phyloP scores from a whole-genome alignment of 2,329 filamentous ascomycete species.

The Fusarium nygamai region DNA sequence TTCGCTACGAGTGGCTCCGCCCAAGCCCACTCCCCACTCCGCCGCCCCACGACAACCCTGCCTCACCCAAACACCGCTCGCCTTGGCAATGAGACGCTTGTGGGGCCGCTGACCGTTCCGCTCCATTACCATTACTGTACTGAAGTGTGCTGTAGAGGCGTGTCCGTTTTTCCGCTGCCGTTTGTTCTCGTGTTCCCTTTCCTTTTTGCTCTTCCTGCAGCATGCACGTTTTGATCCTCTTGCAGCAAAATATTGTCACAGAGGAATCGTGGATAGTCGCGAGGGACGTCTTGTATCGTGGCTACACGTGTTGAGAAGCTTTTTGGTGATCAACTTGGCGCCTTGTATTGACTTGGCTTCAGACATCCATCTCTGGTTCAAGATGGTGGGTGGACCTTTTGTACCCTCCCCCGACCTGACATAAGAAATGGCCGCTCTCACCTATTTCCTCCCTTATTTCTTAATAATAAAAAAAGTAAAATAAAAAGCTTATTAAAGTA shows the following conservation, averaged over 20 bases:
- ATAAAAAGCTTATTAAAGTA: too few species aligned
- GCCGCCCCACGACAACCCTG: constrained; percentile 23
- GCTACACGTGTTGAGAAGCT: constrained; percentile 17
- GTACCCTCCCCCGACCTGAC: too few species aligned
- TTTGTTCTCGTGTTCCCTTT: background rate
- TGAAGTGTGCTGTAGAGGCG: background rate
- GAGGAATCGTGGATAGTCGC: constrained; percentile 16
- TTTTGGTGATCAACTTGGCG: constrained; percentile 13
- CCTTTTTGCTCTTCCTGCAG: background rate
- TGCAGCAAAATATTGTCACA: constrained; percentile 24
- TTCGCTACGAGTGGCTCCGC: constrained; percentile 29
- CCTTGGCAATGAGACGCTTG: constrained; percentile 24
- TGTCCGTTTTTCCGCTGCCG: constrained; percentile 25
- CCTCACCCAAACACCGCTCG: background rate
- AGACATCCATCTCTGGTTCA: background rate
- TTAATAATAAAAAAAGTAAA: too few species aligned
- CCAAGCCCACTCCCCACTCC: constrained; percentile 11
- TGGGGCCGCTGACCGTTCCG: constrained; percentile 38
- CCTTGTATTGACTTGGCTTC: constrained; percentile 23
- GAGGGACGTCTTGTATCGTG: background rate
- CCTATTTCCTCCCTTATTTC: too few species aligned
- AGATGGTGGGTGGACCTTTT: constrained; percentile 6
- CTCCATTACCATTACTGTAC: background rate
- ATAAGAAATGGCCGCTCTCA: too few species aligned
- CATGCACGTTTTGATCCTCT: constrained; percentile 7